A percentile compares a stretch with the other conserved stretches of the same genome.
Conservation (phyloP, 2,329 filamentous ascomycete species). For the Sarocladium kiliense region DNA sequence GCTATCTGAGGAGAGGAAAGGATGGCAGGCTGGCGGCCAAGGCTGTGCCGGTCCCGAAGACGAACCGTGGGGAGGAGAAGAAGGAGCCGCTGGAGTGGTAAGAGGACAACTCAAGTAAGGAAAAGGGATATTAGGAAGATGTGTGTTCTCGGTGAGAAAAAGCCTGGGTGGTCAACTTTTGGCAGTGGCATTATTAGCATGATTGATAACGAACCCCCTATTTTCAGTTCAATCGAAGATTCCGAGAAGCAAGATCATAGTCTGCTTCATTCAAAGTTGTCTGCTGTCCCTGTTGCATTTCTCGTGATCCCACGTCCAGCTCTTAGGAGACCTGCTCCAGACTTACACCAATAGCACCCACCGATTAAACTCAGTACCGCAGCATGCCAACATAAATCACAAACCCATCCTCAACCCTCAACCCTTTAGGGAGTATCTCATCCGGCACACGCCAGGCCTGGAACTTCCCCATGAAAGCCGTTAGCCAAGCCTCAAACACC, state of each 20-base stretch:
- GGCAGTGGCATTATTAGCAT: constrained; percentile 2
- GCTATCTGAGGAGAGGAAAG: constrained; percentile 63
- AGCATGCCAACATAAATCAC: constrained; percentile 75
- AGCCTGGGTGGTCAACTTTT: background rate
- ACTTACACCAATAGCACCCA: too few species aligned
- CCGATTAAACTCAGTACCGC: too few species aligned
- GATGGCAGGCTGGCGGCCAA: constrained; percentile 52
- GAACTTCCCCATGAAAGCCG: constrained; percentile 61
- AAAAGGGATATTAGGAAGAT: background rate
- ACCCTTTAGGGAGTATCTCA: constrained; percentile 47
- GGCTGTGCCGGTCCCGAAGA: constrained; percentile 71
- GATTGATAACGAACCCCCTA: constrained; percentile 1
- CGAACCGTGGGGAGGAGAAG: constrained; percentile 79
- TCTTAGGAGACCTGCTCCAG: too few species aligned
- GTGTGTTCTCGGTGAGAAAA: background rate
- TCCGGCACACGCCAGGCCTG: constrained; percentile 72
- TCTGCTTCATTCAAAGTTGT: constrained; percentile 8
- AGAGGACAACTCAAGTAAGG: background rate
- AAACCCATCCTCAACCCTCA: constrained; percentile 67
- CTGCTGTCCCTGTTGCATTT: constrained; percentile 4
- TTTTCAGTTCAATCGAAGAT: background rate
- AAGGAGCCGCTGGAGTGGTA: constrained; percentile 89
- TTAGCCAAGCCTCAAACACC: constrained; percentile 79
- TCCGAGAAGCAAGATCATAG: background rate
- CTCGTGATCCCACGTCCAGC: background rate